A percentile compares a stretch with the other conserved stretches of the same genome.
Evolutionary conservation across 2,329 filamentous ascomycete genomes (phyloP).

Genomic region (Aspergillus costaricaensis): DNA sequence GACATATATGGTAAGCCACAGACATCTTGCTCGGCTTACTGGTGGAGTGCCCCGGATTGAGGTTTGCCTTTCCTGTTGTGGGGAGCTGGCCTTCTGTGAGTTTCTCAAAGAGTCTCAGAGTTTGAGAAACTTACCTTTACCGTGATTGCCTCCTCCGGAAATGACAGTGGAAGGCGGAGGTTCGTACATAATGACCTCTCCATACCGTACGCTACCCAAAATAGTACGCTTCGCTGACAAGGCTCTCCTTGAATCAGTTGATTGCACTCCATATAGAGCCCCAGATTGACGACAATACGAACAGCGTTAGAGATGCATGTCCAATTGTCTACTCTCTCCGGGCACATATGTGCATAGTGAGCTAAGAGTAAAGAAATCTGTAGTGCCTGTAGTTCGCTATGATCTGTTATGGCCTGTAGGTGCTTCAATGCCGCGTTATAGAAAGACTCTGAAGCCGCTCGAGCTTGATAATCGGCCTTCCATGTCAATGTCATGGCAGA

Average conservation of each 20-base stretch:
- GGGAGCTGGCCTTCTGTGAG: too few relatives aligned
- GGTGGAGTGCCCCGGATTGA: neutral
- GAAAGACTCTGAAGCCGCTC: neutral
- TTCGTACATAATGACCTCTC: neutral
- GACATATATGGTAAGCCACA: neutral
- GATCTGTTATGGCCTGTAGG: neutral
- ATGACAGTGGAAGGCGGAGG: neutral
- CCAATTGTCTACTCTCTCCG: neutral
- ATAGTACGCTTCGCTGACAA: neutral
- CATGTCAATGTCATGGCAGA: neutral
- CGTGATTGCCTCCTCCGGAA: neutral
- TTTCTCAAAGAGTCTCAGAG: too few relatives aligned
- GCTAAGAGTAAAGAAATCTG: neutral
- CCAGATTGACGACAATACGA: neutral
- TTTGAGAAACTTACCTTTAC: neutral
- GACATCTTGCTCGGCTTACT: neutral
- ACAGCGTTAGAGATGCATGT: neutral
- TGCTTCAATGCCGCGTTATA: neutral
- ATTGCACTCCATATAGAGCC: neutral
- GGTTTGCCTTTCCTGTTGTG: neutral
- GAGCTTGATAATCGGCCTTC: neutral
- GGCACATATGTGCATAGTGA: neutral
- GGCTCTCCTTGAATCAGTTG: neutral
- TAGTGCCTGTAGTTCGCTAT: neutral
- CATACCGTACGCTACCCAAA: neutral